These are phyloP conservation scores for Sequoiadendron giganteum DNA, from an alignment of 75 land plant genomes.

Conservation along the genomic window DNA sequence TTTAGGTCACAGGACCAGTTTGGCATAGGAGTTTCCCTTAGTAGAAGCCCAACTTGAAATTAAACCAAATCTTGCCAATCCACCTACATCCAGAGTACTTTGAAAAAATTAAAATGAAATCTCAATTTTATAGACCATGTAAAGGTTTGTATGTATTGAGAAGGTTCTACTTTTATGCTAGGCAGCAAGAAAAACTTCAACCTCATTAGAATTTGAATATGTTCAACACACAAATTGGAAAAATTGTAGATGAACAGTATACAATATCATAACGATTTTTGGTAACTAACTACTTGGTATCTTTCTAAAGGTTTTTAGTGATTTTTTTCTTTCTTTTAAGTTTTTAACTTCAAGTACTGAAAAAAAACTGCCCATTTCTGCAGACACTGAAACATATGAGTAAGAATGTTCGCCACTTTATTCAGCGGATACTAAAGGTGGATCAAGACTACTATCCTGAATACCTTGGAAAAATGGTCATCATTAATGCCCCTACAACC, in stretches of 20 bases:
- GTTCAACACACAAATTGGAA: background rate
- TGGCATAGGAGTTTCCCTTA: no score
- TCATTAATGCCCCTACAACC: conserved; percentile 39
- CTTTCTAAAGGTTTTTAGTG: background rate
- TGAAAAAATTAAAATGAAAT: no score
- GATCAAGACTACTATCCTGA: conserved; percentile 51
- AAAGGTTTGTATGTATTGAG: background rate
- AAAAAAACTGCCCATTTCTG: conserved; percentile 1
- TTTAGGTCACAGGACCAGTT: no score
- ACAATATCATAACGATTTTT: background rate
- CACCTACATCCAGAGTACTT: background rate
- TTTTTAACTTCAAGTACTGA: background rate
- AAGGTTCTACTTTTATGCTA: background rate
- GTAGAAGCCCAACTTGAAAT: no score
- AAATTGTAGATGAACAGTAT: background rate
- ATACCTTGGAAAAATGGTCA: conserved; percentile 40
- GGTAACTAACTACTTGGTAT: background rate
- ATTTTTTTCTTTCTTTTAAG: background rate
- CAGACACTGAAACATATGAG: conserved; percentile 54
- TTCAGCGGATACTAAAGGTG: conserved; percentile 36
- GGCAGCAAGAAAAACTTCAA: background rate
- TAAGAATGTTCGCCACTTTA: conserved; percentile 44
- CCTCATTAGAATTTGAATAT: background rate
- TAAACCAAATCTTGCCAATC: background rate
- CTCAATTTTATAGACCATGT: background rate